These are phyloP conservation scores for Bigelowiella natans DNA, from an alignment of 78 protist species.

Conservation along the genomic window DNA sequence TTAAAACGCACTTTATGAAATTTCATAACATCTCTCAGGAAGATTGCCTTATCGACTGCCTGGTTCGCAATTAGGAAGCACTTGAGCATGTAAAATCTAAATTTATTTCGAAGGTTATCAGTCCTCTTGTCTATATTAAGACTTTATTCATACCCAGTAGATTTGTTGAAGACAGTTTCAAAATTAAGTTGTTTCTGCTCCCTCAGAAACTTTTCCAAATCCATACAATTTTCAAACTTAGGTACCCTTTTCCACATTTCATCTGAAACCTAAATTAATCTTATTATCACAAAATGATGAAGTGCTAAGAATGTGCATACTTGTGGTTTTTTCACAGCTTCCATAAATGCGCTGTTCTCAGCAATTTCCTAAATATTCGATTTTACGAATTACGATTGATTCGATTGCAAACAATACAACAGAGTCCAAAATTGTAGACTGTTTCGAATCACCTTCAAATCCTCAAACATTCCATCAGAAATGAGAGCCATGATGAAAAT, in stretches of 20 bases:
- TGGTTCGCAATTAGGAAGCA: not conserved
- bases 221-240: not conserved
- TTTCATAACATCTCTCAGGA: not conserved
- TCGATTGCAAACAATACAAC: too few relatives aligned
- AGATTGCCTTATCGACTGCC: not conserved
- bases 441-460: too few relatives aligned
- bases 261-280: not conserved
- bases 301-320: too few relatives aligned
- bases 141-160: too few relatives aligned
- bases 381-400: too few relatives aligned
- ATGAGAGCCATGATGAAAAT: not conserved
- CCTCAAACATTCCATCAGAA: not conserved
- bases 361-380: not conserved
- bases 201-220: not conserved
- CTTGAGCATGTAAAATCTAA: constrained; percentile 2
- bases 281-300: too few relatives aligned
- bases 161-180: not conserved
- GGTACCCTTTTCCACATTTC: not conserved
- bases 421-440: too few relatives aligned
- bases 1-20: not conserved
- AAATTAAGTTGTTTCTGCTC: not conserved
- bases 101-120: too few relatives aligned
- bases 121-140: too few relatives aligned
- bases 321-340: not conserved
- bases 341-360: not conserved